Percentiles rank a stretch among this genome's conserved stretches.
Conservation (phyloP, 306 rosid species). For the Lathyrus tuberosus region DNA sequence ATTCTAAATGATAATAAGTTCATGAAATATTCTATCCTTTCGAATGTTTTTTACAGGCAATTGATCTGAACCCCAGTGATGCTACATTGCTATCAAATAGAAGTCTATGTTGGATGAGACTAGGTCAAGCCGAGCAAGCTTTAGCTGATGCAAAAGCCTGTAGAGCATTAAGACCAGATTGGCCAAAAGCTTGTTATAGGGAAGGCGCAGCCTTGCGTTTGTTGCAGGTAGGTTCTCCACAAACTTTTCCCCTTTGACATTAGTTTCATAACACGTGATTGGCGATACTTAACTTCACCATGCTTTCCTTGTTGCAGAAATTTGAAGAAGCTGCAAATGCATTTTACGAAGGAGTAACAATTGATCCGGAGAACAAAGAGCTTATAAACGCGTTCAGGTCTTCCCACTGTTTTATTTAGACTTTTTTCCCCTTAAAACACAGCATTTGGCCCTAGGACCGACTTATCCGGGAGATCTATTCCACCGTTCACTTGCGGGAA, state of each 20-base stretch:
- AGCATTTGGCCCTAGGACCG: no score
- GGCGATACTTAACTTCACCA: conserved; percentile 30
- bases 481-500: no score
- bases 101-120: conserved; percentile 87
- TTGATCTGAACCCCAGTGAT: conserved; percentile 74
- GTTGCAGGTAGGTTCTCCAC: conserved; percentile 66
- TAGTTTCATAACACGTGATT: conserved; percentile 20
- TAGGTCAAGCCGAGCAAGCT: conserved; percentile 90
- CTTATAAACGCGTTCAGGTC: conserved; percentile 91
- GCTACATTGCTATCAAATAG: conserved; percentile 77
- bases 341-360: conserved; percentile 81
- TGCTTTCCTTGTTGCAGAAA: conserved; percentile 56
- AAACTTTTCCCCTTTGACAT: conserved; percentile 26
- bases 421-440: no score
- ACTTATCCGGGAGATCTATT: no score
- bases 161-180: conserved; percentile 80
- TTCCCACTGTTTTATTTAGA: conserved; percentile 14
- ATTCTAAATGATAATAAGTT: conserved; percentile 7
- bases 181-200: conserved; percentile 95
- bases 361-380: conserved; percentile 83
- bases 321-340: conserved; percentile 96
- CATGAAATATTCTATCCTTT: conserved; percentile 17
- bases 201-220: conserved; percentile 95
- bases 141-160: conserved; percentile 88
- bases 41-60: conserved; percentile 63